A percentile compares a stretch with the other conserved stretches of the same genome.
Conservation (phyloP, 352 stramenopile species). For the Peronospora tabacina region DNA sequence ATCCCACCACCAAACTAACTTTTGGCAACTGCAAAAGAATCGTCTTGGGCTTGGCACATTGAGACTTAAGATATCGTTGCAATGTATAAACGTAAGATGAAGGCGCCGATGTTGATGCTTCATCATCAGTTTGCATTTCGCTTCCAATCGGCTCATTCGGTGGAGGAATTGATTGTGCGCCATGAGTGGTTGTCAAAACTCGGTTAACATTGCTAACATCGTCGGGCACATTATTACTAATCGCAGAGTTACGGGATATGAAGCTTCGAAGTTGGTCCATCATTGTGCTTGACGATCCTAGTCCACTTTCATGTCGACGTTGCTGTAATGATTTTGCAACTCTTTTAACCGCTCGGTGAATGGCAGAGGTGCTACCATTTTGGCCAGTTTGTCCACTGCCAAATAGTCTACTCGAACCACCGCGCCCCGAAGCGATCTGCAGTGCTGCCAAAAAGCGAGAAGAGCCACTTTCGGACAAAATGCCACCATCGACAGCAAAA, state of each 20-base stretch:
- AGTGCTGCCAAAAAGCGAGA: constrained; percentile 58
- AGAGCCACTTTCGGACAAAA: constrained; percentile 19
- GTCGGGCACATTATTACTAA: constrained; percentile 9
- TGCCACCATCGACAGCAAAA: constrained; percentile 28
- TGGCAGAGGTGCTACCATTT: constrained; percentile 19
- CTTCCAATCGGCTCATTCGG: constrained; percentile 15
- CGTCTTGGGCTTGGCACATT: constrained; percentile 28
- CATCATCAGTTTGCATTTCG: constrained; percentile 21
- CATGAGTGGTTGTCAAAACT: constrained; percentile 1
- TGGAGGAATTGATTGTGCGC: neutral
- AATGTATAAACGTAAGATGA: constrained; percentile 3
- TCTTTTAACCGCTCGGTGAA: constrained; percentile 40
- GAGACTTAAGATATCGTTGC: constrained; percentile 22
- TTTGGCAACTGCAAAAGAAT: constrained; percentile 33
- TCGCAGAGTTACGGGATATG: constrained; percentile 30
- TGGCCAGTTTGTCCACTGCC: constrained; percentile 11
- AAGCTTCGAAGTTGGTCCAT: constrained; percentile 56
- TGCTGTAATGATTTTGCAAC: constrained; percentile 34
- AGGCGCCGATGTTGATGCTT: constrained; percentile 7
- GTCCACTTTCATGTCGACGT: constrained; percentile 13
- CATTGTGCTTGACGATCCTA: constrained; percentile 19
- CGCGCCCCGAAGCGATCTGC: constrained; percentile 31
- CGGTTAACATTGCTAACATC: constrained; percentile 15
- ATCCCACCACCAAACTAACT: constrained; percentile 40
- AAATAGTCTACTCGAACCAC: constrained; percentile 23